phyloP scores from a whole-genome alignment of 169 alveolate species.

The Neospora caninum region DNA sequence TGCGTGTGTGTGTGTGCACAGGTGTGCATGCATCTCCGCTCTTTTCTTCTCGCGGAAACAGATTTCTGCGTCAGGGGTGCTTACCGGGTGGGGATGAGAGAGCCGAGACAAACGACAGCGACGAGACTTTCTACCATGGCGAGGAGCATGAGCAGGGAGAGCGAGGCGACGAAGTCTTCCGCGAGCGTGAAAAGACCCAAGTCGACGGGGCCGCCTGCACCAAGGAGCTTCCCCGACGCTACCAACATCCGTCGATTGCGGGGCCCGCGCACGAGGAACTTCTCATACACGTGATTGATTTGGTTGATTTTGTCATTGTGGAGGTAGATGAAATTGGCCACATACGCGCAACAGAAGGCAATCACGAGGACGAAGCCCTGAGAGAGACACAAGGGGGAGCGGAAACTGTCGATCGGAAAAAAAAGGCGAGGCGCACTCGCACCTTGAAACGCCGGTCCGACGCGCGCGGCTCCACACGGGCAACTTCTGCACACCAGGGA shows the following conservation, averaged over 20 bases:
- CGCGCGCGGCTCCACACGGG: no score
- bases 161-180: conserved; percentile 2
- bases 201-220: not conserved
- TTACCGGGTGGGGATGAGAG: not conserved
- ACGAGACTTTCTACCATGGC: conserved; percentile 19
- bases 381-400: not conserved
- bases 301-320: not conserved
- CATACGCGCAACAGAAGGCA: not conserved
- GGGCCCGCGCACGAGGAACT: not conserved
- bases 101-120: conserved; percentile 26
- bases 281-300: not conserved
- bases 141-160: conserved; percentile 27
- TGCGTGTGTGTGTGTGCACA: no score
- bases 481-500: no score
- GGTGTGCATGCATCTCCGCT: no score
- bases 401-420: not conserved
- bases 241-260: not conserved
- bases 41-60: no score
- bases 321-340: not conserved
- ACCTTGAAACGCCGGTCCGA: no score
- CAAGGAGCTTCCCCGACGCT: not conserved
- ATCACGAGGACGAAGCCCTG: not conserved
- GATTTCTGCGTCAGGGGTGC: not conserved
- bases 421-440: no score
- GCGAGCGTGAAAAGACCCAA: not conserved